phyloP scores from a whole-genome alignment of 2,329 filamentous ascomycete genomes.

The Sporothrix brasiliensis region DNA sequence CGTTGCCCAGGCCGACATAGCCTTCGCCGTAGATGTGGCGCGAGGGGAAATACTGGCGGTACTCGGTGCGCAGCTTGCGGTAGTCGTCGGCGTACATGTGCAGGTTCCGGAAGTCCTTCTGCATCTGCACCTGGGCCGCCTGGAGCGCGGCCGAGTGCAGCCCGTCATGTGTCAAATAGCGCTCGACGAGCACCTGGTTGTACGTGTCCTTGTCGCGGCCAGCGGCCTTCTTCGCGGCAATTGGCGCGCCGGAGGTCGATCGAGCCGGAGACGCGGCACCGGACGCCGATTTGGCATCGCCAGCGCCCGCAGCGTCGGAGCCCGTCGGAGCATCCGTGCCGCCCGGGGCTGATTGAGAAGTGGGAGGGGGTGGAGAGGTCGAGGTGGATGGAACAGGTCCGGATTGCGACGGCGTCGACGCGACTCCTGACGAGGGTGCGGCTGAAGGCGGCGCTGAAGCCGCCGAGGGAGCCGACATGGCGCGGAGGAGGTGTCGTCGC shows the following conservation, averaged over 20 bases:
- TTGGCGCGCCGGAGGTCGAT: slow-evolving; percentile 19
- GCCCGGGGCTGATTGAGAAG: not conserved
- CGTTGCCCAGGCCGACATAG: slow-evolving; percentile 88
- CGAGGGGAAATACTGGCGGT: slow-evolving; percentile 59
- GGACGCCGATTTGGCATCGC: slow-evolving; percentile 3
- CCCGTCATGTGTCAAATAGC: slow-evolving; percentile 58
- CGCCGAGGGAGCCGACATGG: slow-evolving; percentile 52
- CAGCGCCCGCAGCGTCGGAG: not conserved
- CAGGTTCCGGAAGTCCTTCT: slow-evolving; percentile 51
- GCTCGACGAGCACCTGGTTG: slow-evolving; percentile 57
- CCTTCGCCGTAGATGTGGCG: slow-evolving; percentile 69
- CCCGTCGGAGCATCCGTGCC: not conserved
- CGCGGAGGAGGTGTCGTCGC: slow-evolving; percentile 42
- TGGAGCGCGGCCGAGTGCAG: slow-evolving; percentile 58
- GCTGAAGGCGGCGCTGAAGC: slow-evolving; percentile 38
- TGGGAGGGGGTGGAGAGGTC: slow-evolving; percentile 2
- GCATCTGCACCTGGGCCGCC: slow-evolving; percentile 60
- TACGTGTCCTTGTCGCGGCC: slow-evolving; percentile 60
- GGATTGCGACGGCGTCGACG: slow-evolving; percentile 27
- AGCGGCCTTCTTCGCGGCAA: slow-evolving; percentile 15
- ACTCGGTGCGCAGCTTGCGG: slow-evolving; percentile 59
- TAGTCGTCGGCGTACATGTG: slow-evolving; percentile 69
- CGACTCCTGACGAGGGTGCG: slow-evolving; percentile 27
- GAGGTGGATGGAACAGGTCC: slow-evolving; percentile 16
- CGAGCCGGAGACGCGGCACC: slow-evolving; percentile 26